phyloP scores from a whole-genome alignment of 768 basidiomycete species.

The Auriscalpium vulgare region DNA sequence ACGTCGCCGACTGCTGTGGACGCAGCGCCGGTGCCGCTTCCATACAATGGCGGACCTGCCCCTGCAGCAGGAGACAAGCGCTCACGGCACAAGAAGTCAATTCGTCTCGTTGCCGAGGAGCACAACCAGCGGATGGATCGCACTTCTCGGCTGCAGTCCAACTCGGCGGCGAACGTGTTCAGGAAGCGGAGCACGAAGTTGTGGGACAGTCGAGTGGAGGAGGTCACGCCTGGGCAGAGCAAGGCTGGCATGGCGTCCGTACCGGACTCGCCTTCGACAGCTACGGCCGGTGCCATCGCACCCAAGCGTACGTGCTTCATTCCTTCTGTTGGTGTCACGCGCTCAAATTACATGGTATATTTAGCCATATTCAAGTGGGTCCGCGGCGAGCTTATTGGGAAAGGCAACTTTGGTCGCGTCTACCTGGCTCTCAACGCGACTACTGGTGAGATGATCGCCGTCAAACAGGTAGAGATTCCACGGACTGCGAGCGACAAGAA shows the following conservation, averaged over 20 bases:
- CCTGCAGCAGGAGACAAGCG: conserved; percentile 29
- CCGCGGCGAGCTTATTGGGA: conserved; percentile 93
- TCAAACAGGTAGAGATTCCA: conserved; percentile 97
- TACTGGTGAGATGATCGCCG: conserved; percentile 98
- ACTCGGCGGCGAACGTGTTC: conserved; percentile 40
- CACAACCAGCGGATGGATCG: conserved; percentile 73
- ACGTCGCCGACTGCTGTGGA: conserved; percentile 69
- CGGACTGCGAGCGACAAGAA: conserved; percentile 86
- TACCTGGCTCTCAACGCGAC: conserved; percentile 94
- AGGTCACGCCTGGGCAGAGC: conserved; percentile 75
- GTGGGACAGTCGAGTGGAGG: conserved; percentile 91
- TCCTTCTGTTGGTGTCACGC: conserved; percentile 1
- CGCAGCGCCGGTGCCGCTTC: conserved; percentile 27
- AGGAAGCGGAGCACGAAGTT: conserved; percentile 89
- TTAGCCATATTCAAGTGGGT: conserved; percentile 96
- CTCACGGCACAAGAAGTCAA: conserved; percentile 77
- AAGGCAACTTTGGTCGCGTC: conserved; percentile 93
- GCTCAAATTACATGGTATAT: conserved; percentile 1
- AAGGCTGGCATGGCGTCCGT: conserved; percentile 35
- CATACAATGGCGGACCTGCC: conserved; percentile 8
- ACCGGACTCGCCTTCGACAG: conserved; percentile 51
- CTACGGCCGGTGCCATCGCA: conserved; percentile 26
- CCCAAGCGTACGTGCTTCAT: conserved; percentile 52
- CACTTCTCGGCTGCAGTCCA: conserved; percentile 50
- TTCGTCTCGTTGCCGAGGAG: conserved; percentile 86